A percentile compares a stretch with the other conserved stretches of the same genome.
phyloP scores from a whole-genome alignment of 345 rosid genomes.

The Murraya koenigii region DNA sequence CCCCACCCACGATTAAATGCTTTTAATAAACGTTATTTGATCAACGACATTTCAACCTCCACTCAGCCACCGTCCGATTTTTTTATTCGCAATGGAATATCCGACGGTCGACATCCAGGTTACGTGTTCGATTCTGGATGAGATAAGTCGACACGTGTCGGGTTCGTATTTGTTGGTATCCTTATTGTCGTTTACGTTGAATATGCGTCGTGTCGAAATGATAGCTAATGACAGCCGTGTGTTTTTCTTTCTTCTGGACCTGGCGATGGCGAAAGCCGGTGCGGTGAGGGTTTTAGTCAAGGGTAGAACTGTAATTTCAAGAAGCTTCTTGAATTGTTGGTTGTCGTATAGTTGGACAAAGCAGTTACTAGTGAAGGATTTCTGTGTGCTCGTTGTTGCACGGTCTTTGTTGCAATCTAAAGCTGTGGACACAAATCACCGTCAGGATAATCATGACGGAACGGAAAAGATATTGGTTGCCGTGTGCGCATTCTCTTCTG shows the following conservation, averaged over 20 bases:
- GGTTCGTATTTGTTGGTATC: neutral
- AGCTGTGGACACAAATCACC: too few species aligned
- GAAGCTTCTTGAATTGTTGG: neutral
- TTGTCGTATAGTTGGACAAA: neutral
- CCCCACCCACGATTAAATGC: neutral
- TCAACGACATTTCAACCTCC: constrained; percentile 7
- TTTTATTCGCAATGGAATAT: neutral
- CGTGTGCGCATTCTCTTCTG: too few species aligned
- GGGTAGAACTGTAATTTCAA: constrained; percentile 12
- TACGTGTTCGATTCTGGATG: neutral
- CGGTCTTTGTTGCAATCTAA: constrained; percentile 11
- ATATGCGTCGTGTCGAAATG: too few species aligned
- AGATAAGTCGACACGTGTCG: neutral
- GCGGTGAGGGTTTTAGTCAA: constrained; percentile 4
- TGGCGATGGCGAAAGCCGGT: too few species aligned
- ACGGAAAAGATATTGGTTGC: too few species aligned
- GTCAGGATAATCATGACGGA: too few species aligned
- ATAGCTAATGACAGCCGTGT: too few species aligned
- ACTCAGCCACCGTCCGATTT: neutral
- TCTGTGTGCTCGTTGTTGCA: neutral
- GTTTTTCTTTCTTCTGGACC: too few species aligned
- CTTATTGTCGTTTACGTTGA: neutral
- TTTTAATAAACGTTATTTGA: neutral
- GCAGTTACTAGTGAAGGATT: neutral
- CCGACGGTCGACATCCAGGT: neutral